phyloP scores from a whole-genome alignment of 73 alveolate genomes.

The Durusdinium trenchii region DNA sequence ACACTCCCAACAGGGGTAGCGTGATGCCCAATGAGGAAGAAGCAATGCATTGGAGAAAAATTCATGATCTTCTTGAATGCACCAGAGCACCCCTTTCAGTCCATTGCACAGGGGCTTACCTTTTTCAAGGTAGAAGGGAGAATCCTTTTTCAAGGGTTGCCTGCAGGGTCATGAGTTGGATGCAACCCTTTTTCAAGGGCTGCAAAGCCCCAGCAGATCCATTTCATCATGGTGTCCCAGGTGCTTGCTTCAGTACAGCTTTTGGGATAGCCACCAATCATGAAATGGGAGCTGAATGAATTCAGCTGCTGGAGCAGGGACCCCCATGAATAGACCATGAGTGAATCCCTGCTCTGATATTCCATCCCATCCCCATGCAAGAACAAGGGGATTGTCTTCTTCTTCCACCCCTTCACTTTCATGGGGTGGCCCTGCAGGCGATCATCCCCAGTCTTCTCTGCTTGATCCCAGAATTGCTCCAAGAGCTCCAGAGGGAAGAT shows the following conservation, averaged over 20 bases:
- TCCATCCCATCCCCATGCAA: conserved; percentile 43
- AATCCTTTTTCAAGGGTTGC: conserved; percentile 28
- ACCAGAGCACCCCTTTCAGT: background rate
- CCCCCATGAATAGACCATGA: background rate
- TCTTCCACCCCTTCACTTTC: conserved; percentile 11
- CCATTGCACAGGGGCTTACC: background rate
- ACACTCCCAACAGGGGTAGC: background rate
- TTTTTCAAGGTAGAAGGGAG: background rate
- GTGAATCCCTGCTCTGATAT: background rate
- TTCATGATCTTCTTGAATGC: background rate
- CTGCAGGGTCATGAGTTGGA: background rate
- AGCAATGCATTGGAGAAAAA: background rate
- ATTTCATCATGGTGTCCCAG: conserved; percentile 9
- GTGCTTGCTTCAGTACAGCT: background rate
- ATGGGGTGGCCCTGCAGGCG: conserved; percentile 14
- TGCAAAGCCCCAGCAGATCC: background rate
- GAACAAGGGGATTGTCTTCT: background rate
- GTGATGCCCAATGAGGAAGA: background rate
- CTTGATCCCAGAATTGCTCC: background rate
- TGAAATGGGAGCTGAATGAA: background rate
- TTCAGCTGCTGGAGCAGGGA: background rate
- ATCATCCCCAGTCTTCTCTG: background rate
- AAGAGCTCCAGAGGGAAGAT: background rate
- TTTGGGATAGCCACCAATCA: background rate
- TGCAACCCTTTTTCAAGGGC: background rate